Evolutionary conservation across 495 filamentous ascomycete species (phyloP), one percentile per base, ranked within the genome.

Genomic region (Daldinia decipiens): DNA sequence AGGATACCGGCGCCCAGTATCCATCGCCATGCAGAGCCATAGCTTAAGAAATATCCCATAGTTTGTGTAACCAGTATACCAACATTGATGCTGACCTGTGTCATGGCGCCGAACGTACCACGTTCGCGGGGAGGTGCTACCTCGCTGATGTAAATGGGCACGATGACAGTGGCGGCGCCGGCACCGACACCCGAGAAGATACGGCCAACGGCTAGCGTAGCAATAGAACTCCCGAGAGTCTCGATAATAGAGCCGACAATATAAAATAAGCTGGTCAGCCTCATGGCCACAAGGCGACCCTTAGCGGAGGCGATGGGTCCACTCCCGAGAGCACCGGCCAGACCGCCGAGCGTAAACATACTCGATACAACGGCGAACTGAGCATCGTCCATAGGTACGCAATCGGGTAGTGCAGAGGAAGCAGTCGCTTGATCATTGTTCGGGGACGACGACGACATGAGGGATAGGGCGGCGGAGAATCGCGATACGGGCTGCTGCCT

Each of bases 61-160:
- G 89, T 82, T 75, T 98, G 96, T 0, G 94, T 89, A 29, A 90
- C 79, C 11, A 99, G 77, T 55, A 99, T 98, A 13, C 95, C 95
- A n/a, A 95, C 80, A 72, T 98, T 98, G 77, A 94, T 93, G 82
- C 92, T 94, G 68, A 99, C 85, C 74, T 99, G 95, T 3, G 95
- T 99, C 72, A 96, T 89, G 15, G 91, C 89, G 7, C 96, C 95
- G 75, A 97, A 97, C 63, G 94, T 88, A 1, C 96, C 96, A 45
- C 90, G 90, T 55, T 91, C 86, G 4, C 80, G 80, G 0, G 91
- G 91, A 15, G 95, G 95, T 0, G 94, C 91, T 17, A 97, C 84
- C 78, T 99, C 96, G 17, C 92, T 93, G 64, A 99, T 91, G 79
- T 95, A 98, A 32, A 98, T 88, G n/a, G 95, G 95, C 0, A 95